Percentiles rank a stretch among this genome's conserved stretches.
phyloP scores from a whole-genome alignment of 75 land plant genomes.

The Gnetum montanum region DNA sequence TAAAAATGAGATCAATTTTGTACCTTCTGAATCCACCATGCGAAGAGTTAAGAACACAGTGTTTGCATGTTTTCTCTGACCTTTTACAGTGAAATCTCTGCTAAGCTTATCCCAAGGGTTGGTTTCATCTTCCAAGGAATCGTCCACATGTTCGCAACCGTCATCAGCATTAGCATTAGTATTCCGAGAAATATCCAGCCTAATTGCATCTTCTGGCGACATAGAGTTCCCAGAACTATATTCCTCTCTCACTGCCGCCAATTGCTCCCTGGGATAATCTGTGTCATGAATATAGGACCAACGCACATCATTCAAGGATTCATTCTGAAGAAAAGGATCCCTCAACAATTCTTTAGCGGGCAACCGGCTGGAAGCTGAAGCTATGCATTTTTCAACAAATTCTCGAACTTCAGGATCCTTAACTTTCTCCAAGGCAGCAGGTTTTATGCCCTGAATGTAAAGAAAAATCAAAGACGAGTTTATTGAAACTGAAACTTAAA shows the following conservation, averaged over 20 bases:
- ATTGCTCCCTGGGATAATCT: background rate
- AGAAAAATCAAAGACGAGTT: too few relatives aligned
- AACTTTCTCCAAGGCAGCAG: slow-evolving; percentile 61
- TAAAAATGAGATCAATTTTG: background rate
- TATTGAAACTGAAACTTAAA: background rate
- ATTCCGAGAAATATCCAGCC: background rate
- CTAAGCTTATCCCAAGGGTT: slow-evolving; percentile 9
- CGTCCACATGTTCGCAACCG: background rate
- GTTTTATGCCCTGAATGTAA: slow-evolving; percentile 73
- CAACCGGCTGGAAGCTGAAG: slow-evolving; percentile 41
- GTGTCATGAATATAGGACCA: background rate
- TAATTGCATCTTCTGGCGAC: background rate
- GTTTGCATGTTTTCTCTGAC: slow-evolving; percentile 43
- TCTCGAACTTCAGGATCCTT: slow-evolving; percentile 45
- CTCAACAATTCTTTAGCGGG: slow-evolving; percentile 74
- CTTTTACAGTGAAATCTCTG: slow-evolving; percentile 49
- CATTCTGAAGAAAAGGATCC: slow-evolving; percentile 74
- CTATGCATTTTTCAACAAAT: slow-evolving; percentile 81
- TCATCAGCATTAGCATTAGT: background rate
- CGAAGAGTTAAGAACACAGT: slow-evolving; percentile 55
- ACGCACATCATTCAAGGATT: background rate
- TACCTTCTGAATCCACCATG: slow-evolving; percentile 66
- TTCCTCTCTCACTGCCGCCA: background rate
- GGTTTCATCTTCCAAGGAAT: slow-evolving; percentile 1
- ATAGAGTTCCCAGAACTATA: background rate